These are phyloP conservation scores for Penicillium turbatum DNA, from an alignment of 495 filamentous ascomycete genomes.

Conservation along the genomic window DNA sequence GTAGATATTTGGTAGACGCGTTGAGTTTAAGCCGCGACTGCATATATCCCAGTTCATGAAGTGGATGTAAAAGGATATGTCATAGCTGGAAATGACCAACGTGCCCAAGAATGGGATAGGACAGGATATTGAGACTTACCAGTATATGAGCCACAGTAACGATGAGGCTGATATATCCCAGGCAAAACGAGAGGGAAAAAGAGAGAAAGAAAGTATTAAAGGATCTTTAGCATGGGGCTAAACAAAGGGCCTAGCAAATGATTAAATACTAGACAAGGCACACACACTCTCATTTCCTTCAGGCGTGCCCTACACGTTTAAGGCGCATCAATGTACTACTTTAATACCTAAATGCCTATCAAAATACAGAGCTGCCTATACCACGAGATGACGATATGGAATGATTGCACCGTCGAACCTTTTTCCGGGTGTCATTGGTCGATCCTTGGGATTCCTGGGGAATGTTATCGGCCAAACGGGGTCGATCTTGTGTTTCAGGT, in stretches of 20 bases:
- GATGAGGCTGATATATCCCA: conserved; percentile 2
- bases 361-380: conserved; percentile 10
- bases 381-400: conserved; percentile 29
- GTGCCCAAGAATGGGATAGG: not conserved
- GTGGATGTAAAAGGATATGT: not conserved
- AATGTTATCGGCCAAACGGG: conserved; percentile 28
- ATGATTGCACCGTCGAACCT: conserved; percentile 18
- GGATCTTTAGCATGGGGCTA: not conserved
- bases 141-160: not conserved
- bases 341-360: conserved; percentile 19
- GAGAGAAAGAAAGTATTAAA: not conserved
- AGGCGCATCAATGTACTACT: conserved; percentile 6
- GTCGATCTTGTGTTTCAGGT: conserved; percentile 29
- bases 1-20: not conserved
- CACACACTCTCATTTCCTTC: not conserved
- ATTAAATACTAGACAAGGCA: conserved; percentile 8
- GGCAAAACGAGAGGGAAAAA: not conserved
- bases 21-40: not conserved
- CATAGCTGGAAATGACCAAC: too few species aligned
- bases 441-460: conserved; percentile 27
- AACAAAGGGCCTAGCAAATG: not conserved
- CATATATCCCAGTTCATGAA: not conserved
- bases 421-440: conserved; percentile 20
- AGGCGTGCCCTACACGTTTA: conserved; percentile 10
- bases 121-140: not conserved